Evolutionary conservation across 331 rosid genomes (phyloP).

Genomic region (Acacia concinna): DNA sequence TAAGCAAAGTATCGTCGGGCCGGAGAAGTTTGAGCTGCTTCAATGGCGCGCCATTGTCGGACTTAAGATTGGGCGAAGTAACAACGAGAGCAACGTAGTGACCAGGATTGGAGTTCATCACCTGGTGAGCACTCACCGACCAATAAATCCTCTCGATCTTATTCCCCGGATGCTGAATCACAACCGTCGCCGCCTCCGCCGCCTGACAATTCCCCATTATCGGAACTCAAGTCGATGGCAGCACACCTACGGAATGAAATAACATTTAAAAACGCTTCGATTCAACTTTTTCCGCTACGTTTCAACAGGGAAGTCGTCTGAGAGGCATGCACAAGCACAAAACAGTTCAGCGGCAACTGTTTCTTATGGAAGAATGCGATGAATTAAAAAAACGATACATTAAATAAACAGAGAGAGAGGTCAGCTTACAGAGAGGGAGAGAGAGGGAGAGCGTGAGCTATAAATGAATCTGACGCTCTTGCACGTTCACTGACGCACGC

Average conservation of each 20-base stretch:
- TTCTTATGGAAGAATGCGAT: background rate
- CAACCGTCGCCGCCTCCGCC: slow-evolving; percentile 85
- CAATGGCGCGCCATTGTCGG: slow-evolving; percentile 55
- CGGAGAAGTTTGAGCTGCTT: slow-evolving; percentile 90
- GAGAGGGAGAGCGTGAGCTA: slow-evolving; percentile 2
- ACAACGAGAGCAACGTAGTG: slow-evolving; percentile 78
- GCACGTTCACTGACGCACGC: slow-evolving; percentile 45
- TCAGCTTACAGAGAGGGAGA: background rate
- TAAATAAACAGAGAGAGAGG: background rate
- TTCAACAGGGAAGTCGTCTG: slow-evolving; percentile 27
- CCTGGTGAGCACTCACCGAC: slow-evolving; percentile 71
- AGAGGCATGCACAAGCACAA: slow-evolving; percentile 17
- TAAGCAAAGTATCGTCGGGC: slow-evolving; percentile 76
- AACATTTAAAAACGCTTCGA: background rate
- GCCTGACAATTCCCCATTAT: slow-evolving; percentile 93
- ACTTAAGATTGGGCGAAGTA: slow-evolving; percentile 45
- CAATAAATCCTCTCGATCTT: slow-evolving; percentile 74
- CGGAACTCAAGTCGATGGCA: background rate
- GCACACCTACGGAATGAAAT: background rate
- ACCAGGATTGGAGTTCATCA: slow-evolving; percentile 80
- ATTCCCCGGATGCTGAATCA: slow-evolving; percentile 71
- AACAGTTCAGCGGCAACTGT: slow-evolving; percentile 10
- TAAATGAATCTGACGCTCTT: slow-evolving; percentile 40
- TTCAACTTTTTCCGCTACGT: slow-evolving; percentile 15
- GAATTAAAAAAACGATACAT: background rate